phyloP scores from a whole-genome alignment of 495 filamentous ascomycete genomes.

The Hyaloscypha hepaticicola region DNA sequence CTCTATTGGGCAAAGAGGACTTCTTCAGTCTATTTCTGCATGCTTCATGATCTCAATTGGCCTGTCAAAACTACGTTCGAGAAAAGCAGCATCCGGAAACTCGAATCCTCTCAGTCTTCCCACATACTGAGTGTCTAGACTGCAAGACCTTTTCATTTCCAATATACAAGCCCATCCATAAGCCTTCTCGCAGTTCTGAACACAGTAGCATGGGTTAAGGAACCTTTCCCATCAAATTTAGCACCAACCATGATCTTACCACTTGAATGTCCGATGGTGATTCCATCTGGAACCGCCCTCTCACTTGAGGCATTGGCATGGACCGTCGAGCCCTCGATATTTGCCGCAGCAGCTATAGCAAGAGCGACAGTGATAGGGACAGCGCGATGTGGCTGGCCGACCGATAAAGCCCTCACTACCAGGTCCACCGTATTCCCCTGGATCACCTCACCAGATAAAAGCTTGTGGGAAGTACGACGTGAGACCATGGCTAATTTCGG shows the following conservation, averaged over 20 bases:
- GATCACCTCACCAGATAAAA: constrained; percentile 34
- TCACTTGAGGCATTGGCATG: constrained; percentile 33
- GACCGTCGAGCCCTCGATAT: constrained; percentile 49
- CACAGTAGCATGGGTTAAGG: constrained; percentile 26
- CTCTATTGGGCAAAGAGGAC: neutral
- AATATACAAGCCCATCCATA: constrained; percentile 33
- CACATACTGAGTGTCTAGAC: neutral
- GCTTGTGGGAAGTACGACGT: constrained; percentile 32
- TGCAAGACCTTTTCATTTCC: constrained; percentile 19
- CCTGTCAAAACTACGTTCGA: no score
- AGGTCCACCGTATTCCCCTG: constrained; percentile 30
- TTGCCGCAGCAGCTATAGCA: constrained; percentile 58
- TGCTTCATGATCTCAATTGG: neutral
- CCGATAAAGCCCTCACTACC: constrained; percentile 37
- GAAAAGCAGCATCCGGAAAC: no score
- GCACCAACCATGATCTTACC: constrained; percentile 46
- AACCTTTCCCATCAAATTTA: constrained; percentile 18
- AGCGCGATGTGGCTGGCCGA: constrained; percentile 63
- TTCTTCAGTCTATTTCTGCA: neutral
- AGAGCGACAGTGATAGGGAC: constrained; percentile 61
- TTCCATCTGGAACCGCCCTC: constrained; percentile 34
- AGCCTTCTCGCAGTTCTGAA: constrained; percentile 31
- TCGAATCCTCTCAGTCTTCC: neutral
- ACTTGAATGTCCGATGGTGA: constrained; percentile 61
- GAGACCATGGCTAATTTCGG: constrained; percentile 68